Evolutionary conservation across 1,284 basidiomycete species (phyloP).

Genomic region (Moesziomyces globuligerus): DNA sequence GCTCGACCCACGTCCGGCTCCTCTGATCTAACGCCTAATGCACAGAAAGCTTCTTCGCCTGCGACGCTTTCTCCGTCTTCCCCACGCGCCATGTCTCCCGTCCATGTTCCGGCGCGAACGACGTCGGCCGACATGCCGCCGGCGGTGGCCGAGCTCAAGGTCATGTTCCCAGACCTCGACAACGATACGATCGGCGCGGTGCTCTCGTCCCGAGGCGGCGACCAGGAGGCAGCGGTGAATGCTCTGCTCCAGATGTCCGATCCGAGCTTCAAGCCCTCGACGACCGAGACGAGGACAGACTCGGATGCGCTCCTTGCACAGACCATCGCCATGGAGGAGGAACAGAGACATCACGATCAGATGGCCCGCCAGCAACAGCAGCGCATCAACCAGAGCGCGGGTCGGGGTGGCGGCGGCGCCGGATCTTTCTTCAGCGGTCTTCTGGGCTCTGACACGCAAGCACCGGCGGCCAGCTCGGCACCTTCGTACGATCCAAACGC

Average conservation of each 20-base stretch:
- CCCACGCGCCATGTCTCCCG: slow-evolving; percentile 42
- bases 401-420: slow-evolving; percentile 40
- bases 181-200: slow-evolving; percentile 54
- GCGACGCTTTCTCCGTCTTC: slow-evolving; percentile 47
- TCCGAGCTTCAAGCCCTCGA: slow-evolving; percentile 47
- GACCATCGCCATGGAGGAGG: slow-evolving; percentile 49
- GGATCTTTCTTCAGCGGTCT: slow-evolving; percentile 38
- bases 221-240: slow-evolving; percentile 56
- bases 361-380: slow-evolving; percentile 24
- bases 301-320: slow-evolving; percentile 54
- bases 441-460: slow-evolving; percentile 22
- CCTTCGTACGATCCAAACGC: slow-evolving; percentile 54
- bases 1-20: slow-evolving; percentile 15
- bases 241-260: slow-evolving; percentile 59
- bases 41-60: slow-evolving; percentile 30
- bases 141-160: slow-evolving; percentile 47
- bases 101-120: slow-evolving; percentile 3
- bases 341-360: slow-evolving; percentile 30
- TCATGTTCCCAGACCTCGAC: slow-evolving; percentile 60
- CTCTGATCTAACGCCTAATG: slow-evolving; percentile 8
- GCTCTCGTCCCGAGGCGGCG: slow-evolving; percentile 46
- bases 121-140: slow-evolving; percentile 9
- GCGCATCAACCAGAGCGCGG: slow-evolving; percentile 17
- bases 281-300: slow-evolving; percentile 36
- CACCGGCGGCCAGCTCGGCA: slow-evolving; percentile 4